Base-by-base conservation (phyloP, 208 protist species). In the Trypanosoma scelopori region DNA sequence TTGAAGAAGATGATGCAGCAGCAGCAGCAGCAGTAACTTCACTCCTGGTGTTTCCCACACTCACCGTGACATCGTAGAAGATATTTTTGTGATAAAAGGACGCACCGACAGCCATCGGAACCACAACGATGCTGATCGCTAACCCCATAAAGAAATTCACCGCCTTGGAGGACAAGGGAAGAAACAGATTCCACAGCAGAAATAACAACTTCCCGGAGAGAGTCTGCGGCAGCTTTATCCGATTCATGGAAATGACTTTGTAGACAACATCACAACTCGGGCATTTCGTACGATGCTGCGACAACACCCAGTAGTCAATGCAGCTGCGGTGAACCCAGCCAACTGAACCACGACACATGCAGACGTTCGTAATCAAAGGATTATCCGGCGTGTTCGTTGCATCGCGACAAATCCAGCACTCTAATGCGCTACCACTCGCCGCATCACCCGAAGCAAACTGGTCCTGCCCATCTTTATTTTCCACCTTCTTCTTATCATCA, bases 341-440 rank as follows among this genome's bases (percentile, higher is more conserved):
- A 56, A 90, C 71, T 18, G 72, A 81, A 6, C 84, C 84, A 55
- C 76, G 71, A 50, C 87, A 93, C 5, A 45, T 57, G 48, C 87
- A 93, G 12, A 83, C 67, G 55, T 72, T 70, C 25, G 49, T 74
- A 28, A 89, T 55, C 18, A 92, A 71, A 6, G 74, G 83, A 50
- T 87, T 82, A 6, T 77, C 64, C 7, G 43, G n/a, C 1, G 64
- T 80, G 22, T 30, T 66, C 39, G 22, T 41, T 23, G 66, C 41
- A 60, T 79, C 81, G 27, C 79, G 82, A 70, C 86, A 92, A 53
- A 92, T 82, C 82, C 82, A 92, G 73, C 86, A 92, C 45, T 87
- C 82, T 30, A 28, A 35, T 27, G 28, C 22, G 23, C 28, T 49
- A 45, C 0, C n/a, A 32, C 42, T 27, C 15, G 28, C 45, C 25